Percentiles rank a stretch among this genome's conserved stretches.
These are phyloP conservation scores for Ceratobasidium sp. DNA, from an alignment of 1,284 basidiomycete species.

Conservation along the genomic window DNA sequence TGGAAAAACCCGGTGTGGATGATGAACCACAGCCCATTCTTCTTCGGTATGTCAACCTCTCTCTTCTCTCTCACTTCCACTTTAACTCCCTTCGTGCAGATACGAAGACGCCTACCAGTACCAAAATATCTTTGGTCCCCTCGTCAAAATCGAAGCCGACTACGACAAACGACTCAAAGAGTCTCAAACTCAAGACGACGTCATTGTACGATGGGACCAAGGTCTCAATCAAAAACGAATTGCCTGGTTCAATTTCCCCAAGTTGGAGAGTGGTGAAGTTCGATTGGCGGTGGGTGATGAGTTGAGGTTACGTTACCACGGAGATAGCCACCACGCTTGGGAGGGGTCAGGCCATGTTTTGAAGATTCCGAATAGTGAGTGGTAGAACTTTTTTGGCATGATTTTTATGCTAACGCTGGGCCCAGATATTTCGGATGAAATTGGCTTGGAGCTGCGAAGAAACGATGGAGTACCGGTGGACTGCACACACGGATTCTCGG, in stretches of 20 bases:
- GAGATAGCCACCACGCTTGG: constrained; percentile 88
- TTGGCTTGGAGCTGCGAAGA: constrained; percentile 90
- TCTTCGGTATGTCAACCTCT: constrained; percentile 60
- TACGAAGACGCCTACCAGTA: constrained; percentile 99
- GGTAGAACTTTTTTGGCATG: constrained; percentile 46
- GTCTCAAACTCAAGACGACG: constrained; percentile 97
- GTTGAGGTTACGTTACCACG: constrained; percentile 87
- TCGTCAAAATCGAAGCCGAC: constrained; percentile 99
- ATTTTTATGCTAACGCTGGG: not conserved
- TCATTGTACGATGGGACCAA: constrained; percentile 96
- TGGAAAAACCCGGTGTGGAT: constrained; percentile 95
- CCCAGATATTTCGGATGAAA: constrained; percentile 95
- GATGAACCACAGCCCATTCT: constrained; percentile 95
- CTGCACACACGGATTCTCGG: constrained; percentile 93
- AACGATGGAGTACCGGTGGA: constrained; percentile 96
- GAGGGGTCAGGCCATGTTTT: constrained; percentile 98
- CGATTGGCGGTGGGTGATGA: constrained; percentile 97
- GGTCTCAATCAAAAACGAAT: constrained; percentile 98
- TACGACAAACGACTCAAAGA: constrained; percentile 99
- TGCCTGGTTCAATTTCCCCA: constrained; percentile 96
- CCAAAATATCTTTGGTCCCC: constrained; percentile 97
- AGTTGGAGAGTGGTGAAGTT: constrained; percentile 98
- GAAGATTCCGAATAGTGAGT: constrained; percentile 97
- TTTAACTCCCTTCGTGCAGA: constrained; percentile 48
- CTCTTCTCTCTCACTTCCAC: constrained; percentile 10